These are phyloP conservation scores for Allantophomopsis lycopodina DNA, from an alignment of 2,329 filamentous ascomycete species.

Conservation along the genomic window DNA sequence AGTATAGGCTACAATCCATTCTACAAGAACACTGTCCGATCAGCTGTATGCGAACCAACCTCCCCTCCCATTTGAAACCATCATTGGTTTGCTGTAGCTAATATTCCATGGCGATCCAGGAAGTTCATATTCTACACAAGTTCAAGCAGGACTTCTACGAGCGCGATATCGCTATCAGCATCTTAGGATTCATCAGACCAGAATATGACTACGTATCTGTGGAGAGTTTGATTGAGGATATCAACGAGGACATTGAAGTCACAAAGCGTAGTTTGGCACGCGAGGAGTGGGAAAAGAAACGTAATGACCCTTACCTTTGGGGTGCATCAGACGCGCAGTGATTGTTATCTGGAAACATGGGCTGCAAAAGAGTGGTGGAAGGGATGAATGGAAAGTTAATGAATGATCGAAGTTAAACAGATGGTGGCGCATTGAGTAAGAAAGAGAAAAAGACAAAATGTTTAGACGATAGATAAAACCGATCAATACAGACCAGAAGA, in stretches of 20 bases:
- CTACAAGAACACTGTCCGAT: constrained; percentile 81
- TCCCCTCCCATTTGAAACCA: neutral
- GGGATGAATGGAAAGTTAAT: too few relatives aligned
- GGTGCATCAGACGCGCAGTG: too few relatives aligned
- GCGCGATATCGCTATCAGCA: constrained; percentile 60
- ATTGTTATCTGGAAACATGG: too few relatives aligned
- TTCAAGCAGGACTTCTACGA: constrained; percentile 80
- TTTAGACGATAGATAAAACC: too few relatives aligned
- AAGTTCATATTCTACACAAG: constrained; percentile 75
- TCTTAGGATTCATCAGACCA: constrained; percentile 78
- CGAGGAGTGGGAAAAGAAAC: constrained; percentile 33
- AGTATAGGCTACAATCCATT: constrained; percentile 95
- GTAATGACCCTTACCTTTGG: constrained; percentile 3
- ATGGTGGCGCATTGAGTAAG: too few relatives aligned
- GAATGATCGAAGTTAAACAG: too few relatives aligned
- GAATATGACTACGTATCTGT: constrained; percentile 79
- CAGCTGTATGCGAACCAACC: constrained; percentile 37
- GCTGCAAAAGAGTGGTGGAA: too few relatives aligned
- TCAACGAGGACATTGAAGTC: constrained; percentile 77
- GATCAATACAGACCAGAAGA: too few relatives aligned
- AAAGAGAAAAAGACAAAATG: too few relatives aligned
- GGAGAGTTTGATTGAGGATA: constrained; percentile 78
- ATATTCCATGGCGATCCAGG: constrained; percentile 18
- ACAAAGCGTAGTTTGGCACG: constrained; percentile 59
- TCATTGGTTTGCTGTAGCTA: neutral